Base-by-base conservation (phyloP, 2,329 filamentous ascomycete genomes). In the Lachnellula hyalina region DNA sequence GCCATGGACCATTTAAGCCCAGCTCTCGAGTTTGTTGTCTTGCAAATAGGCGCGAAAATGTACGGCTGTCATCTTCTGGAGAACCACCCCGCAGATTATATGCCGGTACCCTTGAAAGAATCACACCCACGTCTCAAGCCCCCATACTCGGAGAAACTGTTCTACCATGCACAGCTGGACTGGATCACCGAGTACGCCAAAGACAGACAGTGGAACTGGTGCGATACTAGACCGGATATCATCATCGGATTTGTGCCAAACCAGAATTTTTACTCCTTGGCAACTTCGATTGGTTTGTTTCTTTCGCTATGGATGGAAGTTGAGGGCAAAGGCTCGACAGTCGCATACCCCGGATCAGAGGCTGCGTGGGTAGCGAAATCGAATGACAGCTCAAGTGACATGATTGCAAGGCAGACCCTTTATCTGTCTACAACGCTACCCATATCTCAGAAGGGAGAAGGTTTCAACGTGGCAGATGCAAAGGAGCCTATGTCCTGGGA, bases 31-130 rank as follows among this genome's bases (percentile, higher is more conserved):
- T 74, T 70, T 63, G 68, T 70, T 28, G 62, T 73, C 17, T 63
- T 70, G 14, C 67, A 68, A 51, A 71, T 68, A 5, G 70, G 70
- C 21, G 65, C 68, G 19, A 72, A 73, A 59, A 65, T 67, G 36
- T 74, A 73, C 63, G 74, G 74, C 48, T 73, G 71, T 56, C 73
- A 76, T 52, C 69, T 74, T 47, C 64, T 74, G 9, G 68, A 68
- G 34, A 68, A 71, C 38, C 67, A 71, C 36, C 72, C 72, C 1
- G 68, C 64, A 19, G 67, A 69, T 54, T 69, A 73, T 55, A 63
- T 70, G n/a, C 64, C 66, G 23, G 56, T 63, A 21, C 71, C 72
- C 0, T 59, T 72, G 9, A 61, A 61, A 19, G 70, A 73, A 62
- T 60, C 62, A 15, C 58, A 65, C 11, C 67, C 68, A 32, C 65